These are phyloP conservation scores for Sphaerulina populicola DNA, from an alignment of 2,329 filamentous ascomycete species.

Conservation along the genomic window DNA sequence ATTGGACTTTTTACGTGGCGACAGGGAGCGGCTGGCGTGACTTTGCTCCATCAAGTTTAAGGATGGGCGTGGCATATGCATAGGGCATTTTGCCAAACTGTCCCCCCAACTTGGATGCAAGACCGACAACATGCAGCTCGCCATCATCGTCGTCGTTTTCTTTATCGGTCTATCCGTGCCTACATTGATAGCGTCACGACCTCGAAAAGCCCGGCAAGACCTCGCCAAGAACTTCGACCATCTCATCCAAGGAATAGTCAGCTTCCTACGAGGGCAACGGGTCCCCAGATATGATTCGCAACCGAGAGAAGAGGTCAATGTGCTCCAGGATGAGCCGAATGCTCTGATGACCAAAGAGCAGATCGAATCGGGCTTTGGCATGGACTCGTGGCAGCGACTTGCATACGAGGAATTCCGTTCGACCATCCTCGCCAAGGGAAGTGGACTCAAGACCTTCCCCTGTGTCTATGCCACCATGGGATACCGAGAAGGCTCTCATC, in stretches of 20 bases:
- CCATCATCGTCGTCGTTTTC: constrained; percentile 17
- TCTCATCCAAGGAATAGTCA: not conserved
- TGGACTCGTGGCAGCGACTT: constrained; percentile 18
- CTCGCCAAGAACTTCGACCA: constrained; percentile 6
- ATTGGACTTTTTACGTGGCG: too few species aligned
- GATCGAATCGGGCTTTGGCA: constrained; percentile 15
- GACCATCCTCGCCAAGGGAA: constrained; percentile 18
- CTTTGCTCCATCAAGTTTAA: too few species aligned
- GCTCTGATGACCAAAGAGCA: constrained; percentile 12
- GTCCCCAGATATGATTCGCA: too few species aligned
- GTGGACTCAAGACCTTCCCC: constrained; percentile 18
- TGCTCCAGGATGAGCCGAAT: not conserved
- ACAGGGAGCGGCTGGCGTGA: too few species aligned
- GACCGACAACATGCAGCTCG: constrained; percentile 13
- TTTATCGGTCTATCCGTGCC: constrained; percentile 15
- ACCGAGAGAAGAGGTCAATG: not conserved
- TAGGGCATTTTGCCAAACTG: too few species aligned
- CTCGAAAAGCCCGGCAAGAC: constrained; percentile 13
- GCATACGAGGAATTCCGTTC: constrained; percentile 21
- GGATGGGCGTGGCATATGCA: too few species aligned
- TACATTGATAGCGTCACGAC: constrained; percentile 12
- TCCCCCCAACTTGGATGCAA: not conserved
- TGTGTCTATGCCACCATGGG: constrained; percentile 20
- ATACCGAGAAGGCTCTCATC: constrained; percentile 17
- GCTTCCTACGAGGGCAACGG: not conserved